These are phyloP conservation scores for Verticillium tricorpus DNA, from an alignment of 2,329 filamentous ascomycete species.

Conservation along the genomic window DNA sequence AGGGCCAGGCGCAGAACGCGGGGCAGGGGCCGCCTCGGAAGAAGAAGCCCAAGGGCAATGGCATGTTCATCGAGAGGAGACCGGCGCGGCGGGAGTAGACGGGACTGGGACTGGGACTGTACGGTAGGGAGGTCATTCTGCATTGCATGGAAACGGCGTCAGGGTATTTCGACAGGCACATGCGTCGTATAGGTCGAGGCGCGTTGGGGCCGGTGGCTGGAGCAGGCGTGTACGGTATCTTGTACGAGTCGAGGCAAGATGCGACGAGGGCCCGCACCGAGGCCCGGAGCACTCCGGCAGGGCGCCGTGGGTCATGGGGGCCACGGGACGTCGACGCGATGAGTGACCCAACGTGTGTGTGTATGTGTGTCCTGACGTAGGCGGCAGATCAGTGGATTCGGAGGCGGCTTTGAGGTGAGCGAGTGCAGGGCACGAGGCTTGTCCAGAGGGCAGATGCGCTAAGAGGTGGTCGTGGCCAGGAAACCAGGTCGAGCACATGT, in stretches of 20 bases:
- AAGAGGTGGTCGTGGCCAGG: background rate
- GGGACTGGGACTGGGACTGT: background rate
- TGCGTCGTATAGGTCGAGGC: background rate
- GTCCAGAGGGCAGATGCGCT: background rate
- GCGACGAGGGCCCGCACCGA: no score
- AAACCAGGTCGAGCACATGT: no score
- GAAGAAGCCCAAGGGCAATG: background rate
- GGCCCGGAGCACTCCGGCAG: no score
- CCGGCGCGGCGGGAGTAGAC: background rate
- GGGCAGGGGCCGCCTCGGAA: background rate
- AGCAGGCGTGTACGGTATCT: background rate
- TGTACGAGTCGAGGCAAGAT: no score
- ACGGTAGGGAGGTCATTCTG: background rate
- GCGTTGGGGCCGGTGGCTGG: no score
- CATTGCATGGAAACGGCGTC: background rate
- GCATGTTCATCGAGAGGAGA: background rate
- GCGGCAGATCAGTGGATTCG: background rate
- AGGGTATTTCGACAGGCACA: background rate
- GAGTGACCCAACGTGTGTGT: no score
- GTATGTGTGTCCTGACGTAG: background rate
- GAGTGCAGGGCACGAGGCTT: background rate
- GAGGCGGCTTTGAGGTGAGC: no score
- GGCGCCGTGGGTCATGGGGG: no score
- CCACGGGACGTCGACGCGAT: no score
- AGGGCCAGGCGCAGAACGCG: background rate